Evolutionary conservation across 2,329 filamentous ascomycete genomes (phyloP), one percentile per base, ranked within the genome.

Genomic region (Pseudogymnoascus sp.): DNA sequence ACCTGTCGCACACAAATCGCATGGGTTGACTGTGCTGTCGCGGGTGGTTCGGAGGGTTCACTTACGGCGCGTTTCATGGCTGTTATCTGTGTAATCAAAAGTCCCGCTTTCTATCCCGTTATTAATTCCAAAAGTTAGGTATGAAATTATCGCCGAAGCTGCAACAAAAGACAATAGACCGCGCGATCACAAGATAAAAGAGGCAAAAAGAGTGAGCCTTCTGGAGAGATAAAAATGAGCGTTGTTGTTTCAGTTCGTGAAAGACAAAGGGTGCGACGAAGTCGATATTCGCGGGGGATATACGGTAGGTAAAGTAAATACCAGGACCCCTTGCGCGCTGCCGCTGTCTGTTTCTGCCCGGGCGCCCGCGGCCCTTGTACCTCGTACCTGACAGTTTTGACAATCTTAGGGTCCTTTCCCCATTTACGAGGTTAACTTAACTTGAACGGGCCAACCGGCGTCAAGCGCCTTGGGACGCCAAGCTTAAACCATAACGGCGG

Each of bases 41-140:
- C 45, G 45, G 45, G 45, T 51, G 45, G 45, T 51, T 51, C 45
- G 23, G 23, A 51, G 12, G 45, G 29, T 60, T 36, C 16, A 60
- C 57, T 60, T 14, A 60, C 57, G n/a, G 57, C 57, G 57, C 57
- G 57, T 36, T 36, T 60, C 57, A 60, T 60, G 29, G 57, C 26
- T 60, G 16, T 31, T 60, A 26, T 47, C 45, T 60, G 23, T 10
- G 29, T 36, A 60, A 31, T 31, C 29, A 8, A 8, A 36, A 60
- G 54, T 34, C 54, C 54, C 18, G 54, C 54, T 60, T 60, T 23
- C 54, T 37, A 36, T 37, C 3, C 36, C 18, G 57, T 60, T 60
- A 39, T 21, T 36, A 36, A 60, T 34, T 18, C 16, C 54, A 60
- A 36, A 60, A 36, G n/a, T 11, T 14, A 11, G 16, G 29, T 37